Percentiles rank a stretch among this genome's conserved stretches.
phyloP scores from a whole-genome alignment of 2,329 filamentous ascomycete genomes.

The Calonectria naviculata region DNA sequence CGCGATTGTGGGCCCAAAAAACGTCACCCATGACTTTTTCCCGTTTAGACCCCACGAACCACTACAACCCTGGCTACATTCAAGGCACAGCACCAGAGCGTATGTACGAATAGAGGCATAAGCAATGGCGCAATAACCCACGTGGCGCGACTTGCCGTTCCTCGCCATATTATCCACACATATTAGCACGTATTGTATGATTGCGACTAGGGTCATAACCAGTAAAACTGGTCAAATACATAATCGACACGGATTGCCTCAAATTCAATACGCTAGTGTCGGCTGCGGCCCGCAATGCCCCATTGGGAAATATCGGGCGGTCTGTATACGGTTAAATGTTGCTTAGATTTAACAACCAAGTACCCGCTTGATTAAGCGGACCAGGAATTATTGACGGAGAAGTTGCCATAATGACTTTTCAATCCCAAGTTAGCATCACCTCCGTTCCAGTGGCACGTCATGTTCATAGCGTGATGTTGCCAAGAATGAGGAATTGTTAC shows the following conservation, averaged over 20 bases:
- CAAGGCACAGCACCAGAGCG: background rate
- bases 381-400: too few relatives aligned
- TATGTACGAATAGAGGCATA: background rate
- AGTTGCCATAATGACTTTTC: background rate
- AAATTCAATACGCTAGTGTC: background rate
- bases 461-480: background rate
- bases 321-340: background rate
- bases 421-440: background rate
- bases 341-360: background rate
- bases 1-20: constrained; percentile 1
- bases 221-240: background rate
- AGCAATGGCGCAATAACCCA: background rate
- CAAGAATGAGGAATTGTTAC: background rate
- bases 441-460: background rate
- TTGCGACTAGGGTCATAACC: background rate
- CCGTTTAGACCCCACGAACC: background rate
- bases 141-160: background rate
- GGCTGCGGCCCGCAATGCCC: background rate
- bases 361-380: background rate
- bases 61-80: background rate
- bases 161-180: too few relatives aligned
- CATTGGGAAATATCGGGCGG: background rate
- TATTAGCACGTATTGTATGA: background rate
- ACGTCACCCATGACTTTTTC: background rate
- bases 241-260: background rate